These are phyloP conservation scores for Calycina herbarum DNA, from an alignment of 2,329 filamentous ascomycete genomes.

Conservation along the genomic window DNA sequence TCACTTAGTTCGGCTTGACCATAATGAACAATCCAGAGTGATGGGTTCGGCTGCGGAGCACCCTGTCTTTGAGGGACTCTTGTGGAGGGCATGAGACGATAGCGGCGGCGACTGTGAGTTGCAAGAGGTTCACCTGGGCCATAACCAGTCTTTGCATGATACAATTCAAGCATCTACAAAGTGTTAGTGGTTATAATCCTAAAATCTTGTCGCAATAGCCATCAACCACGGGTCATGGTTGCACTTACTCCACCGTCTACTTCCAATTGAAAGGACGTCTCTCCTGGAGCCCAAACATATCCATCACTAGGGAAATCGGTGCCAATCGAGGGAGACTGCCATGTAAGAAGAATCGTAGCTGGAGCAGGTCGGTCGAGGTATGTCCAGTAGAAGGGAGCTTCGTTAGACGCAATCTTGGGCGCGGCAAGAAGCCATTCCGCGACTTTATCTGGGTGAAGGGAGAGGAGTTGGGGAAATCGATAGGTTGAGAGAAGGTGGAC, in stretches of 20 bases:
- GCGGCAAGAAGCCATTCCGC: slow-evolving; percentile 82
- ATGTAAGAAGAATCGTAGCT: slow-evolving; percentile 80
- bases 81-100: slow-evolving; percentile 75
- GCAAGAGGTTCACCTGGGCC: slow-evolving; percentile 73
- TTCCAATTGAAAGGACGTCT: slow-evolving; percentile 75
- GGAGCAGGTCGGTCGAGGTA: slow-evolving; percentile 82
- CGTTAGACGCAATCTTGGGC: slow-evolving; percentile 80
- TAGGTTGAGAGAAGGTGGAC: slow-evolving; percentile 86
- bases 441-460: slow-evolving; percentile 73
- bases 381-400: slow-evolving; percentile 88
- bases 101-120: slow-evolving; percentile 78
- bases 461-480: slow-evolving; percentile 72
- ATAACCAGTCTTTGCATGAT: slow-evolving; percentile 79
- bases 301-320: slow-evolving; percentile 86
- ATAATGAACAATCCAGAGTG: slow-evolving; percentile 91
- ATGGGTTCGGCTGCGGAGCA: slow-evolving; percentile 71
- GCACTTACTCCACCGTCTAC: slow-evolving; percentile 60
- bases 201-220: neutral
- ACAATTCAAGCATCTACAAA: slow-evolving; percentile 79
- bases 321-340: slow-evolving; percentile 77
- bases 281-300: slow-evolving; percentile 83
- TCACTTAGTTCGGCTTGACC: slow-evolving; percentile 73
- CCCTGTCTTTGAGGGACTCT: slow-evolving; percentile 61
- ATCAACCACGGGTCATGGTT: neutral
- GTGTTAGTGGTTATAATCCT: neutral